phyloP scores from a whole-genome alignment of 2,329 filamentous ascomycete species.

The Fusarium metavorans region DNA sequence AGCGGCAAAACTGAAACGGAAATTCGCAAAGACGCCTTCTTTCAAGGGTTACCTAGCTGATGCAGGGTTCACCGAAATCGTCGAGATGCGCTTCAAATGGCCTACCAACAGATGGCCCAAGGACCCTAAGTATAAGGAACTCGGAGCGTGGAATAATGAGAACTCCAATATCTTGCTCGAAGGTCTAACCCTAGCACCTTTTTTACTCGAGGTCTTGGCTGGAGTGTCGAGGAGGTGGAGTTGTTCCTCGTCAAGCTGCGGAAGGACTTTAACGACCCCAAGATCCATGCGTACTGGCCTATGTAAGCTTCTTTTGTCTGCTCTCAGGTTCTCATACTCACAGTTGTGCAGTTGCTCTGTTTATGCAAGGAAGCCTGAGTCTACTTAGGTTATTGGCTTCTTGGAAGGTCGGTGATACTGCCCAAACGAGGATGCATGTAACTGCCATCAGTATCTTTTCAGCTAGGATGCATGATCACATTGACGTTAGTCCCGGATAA shows the following conservation, averaged over 20 bases:
- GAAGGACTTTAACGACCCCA: slow-evolving; percentile 40
- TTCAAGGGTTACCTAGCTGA: slow-evolving; percentile 52
- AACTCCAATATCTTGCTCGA: slow-evolving; percentile 41
- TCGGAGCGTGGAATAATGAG: slow-evolving; percentile 42
- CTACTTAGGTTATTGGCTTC: no score
- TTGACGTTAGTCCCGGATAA: not conserved
- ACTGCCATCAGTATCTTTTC: not conserved
- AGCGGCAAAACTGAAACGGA: slow-evolving; percentile 43
- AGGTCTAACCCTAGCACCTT: slow-evolving; percentile 40
- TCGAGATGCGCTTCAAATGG: slow-evolving; percentile 58
- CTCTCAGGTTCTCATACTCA: not conserved
- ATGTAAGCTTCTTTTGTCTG: slow-evolving; percentile 26
- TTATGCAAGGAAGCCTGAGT: not conserved
- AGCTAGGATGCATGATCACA: not conserved
- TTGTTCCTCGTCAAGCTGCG: slow-evolving; percentile 41
- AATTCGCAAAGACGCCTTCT: slow-evolving; percentile 35
- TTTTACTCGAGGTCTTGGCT: slow-evolving; percentile 43
- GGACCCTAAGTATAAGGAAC: slow-evolving; percentile 60
- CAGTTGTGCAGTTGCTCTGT: not conserved
- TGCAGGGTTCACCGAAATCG: slow-evolving; percentile 63
- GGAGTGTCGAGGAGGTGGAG: slow-evolving; percentile 41
- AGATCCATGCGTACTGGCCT: slow-evolving; percentile 46
- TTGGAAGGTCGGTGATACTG: no score
- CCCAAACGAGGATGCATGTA: no score
- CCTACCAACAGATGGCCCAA: slow-evolving; percentile 63